Evolutionary conservation across 352 stramenopile species (phyloP).

Genomic region (Globisporangium parvum): DNA sequence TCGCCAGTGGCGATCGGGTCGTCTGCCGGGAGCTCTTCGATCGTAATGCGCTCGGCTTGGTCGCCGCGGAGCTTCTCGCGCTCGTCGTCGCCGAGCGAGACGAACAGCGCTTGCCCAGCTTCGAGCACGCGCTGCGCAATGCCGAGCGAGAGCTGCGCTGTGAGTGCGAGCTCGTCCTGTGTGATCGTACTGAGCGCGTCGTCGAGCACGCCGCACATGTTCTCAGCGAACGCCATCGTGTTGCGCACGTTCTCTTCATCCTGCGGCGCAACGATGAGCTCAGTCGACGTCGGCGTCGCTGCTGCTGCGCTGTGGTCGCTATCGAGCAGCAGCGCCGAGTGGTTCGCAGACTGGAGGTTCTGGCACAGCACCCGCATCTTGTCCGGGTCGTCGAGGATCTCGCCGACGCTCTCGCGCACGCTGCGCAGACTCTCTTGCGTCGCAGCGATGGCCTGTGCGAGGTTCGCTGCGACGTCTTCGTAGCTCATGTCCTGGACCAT

Average conservation of each 20-base stretch:
- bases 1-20: constrained; percentile 9
- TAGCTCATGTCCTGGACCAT: constrained; percentile 40
- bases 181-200: constrained; percentile 69
- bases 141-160: constrained; percentile 63
- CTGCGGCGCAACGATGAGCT: constrained; percentile 13
- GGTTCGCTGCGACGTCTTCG: constrained; percentile 42
- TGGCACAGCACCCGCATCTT: constrained; percentile 54
- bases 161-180: constrained; percentile 58
- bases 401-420: constrained; percentile 42
- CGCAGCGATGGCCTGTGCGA: constrained; percentile 47
- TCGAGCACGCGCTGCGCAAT: constrained; percentile 71
- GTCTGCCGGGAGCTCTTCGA: constrained; percentile 55
- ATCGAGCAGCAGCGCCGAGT: constrained; percentile 34
- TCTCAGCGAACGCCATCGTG: constrained; percentile 69
- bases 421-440: constrained; percentile 63
- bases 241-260: constrained; percentile 70
- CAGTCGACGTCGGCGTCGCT: neutral
- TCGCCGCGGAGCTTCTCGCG: constrained; percentile 26
- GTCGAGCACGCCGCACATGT: constrained; percentile 71
- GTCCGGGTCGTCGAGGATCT: constrained; percentile 56
- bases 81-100: constrained; percentile 67
- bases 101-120: constrained; percentile 59
- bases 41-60: constrained; percentile 53
- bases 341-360: constrained; percentile 46
- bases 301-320: neutral